A percentile compares a stretch with the other conserved stretches of the same genome.
phyloP scores from a whole-genome alignment of 805 yeast species.

The Ogataea trehaloabstinens region DNA sequence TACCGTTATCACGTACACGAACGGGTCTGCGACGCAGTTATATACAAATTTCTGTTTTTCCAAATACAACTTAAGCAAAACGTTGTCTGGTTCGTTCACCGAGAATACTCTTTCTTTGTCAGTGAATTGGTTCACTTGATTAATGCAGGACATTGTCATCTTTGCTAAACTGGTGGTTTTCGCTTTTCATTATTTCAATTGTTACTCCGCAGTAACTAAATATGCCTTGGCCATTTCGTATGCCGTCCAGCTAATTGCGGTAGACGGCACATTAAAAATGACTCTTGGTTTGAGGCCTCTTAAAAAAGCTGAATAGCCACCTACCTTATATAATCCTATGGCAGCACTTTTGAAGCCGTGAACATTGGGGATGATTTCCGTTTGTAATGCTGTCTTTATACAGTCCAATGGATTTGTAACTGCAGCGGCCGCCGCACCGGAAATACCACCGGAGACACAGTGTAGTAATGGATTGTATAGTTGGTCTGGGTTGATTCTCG shows the following conservation, averaged over 20 bases:
- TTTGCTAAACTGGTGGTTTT: too few relatives aligned
- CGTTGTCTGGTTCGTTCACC: too few relatives aligned
- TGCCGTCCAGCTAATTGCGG: slow-evolving; percentile 97
- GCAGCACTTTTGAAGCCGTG: slow-evolving; percentile 74
- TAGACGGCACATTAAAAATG: slow-evolving; percentile 89
- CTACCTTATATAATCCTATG: slow-evolving; percentile 54
- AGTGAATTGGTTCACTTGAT: too few relatives aligned
- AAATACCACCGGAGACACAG: slow-evolving; percentile 88
- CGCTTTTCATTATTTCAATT: too few relatives aligned
- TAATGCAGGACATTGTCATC: too few relatives aligned
- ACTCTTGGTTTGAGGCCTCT: slow-evolving; percentile 91
- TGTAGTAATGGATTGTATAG: slow-evolving; percentile 86
- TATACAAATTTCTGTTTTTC: slow-evolving; percentile 1
- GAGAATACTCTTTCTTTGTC: too few relatives aligned
- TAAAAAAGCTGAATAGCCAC: slow-evolving; percentile 66
- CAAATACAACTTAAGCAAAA: not conserved
- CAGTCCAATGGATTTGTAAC: slow-evolving; percentile 93
- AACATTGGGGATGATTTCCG: slow-evolving; percentile 62
- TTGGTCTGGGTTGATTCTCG: slow-evolving; percentile 72
- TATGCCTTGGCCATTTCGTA: slow-evolving; percentile 93
- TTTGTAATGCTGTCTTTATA: slow-evolving; percentile 86
- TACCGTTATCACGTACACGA: slow-evolving; percentile 2
- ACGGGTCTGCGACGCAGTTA: slow-evolving; percentile 1
- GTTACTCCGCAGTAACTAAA: slow-evolving; percentile 31
- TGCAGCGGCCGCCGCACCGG: slow-evolving; percentile 96